phyloP scores from a whole-genome alignment of 768 basidiomycete species.

The Psilocybe sp. region DNA sequence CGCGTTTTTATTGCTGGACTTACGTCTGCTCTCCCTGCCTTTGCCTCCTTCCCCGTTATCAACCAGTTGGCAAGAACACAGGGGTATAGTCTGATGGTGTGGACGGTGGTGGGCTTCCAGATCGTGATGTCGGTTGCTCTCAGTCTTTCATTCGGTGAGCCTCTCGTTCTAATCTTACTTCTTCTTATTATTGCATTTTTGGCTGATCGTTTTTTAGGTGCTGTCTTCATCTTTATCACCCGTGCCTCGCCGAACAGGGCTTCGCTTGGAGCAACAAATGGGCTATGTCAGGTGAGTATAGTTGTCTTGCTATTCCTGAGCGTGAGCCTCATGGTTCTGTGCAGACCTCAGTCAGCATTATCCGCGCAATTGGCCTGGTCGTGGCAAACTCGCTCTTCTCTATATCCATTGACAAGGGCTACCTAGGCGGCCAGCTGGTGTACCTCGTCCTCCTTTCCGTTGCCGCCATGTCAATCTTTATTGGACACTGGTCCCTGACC shows the following conservation, averaged over 20 bases:
- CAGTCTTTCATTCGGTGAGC: constrained; percentile 58
- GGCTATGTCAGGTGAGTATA: constrained; percentile 47
- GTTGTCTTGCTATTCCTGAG: not conserved
- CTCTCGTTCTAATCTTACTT: not conserved
- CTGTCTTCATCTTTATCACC: constrained; percentile 69
- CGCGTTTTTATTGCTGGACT: constrained; percentile 54
- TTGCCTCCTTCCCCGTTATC: constrained; percentile 59
- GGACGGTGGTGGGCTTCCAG: constrained; percentile 50
- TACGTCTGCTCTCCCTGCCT: constrained; percentile 46
- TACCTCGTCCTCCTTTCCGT: constrained; percentile 40
- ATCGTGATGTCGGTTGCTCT: constrained; percentile 42
- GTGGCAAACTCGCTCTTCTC: constrained; percentile 65
- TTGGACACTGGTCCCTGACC: constrained; percentile 34
- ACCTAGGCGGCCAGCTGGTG: constrained; percentile 55
- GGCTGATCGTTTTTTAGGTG: constrained; percentile 42
- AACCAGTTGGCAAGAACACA: constrained; percentile 49
- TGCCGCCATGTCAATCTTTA: constrained; percentile 25
- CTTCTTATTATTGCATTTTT: not conserved
- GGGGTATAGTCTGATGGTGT: constrained; percentile 48
- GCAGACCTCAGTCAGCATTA: constrained; percentile 35
- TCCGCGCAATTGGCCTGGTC: constrained; percentile 53
- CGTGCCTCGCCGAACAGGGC: constrained; percentile 64
- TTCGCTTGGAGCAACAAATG: constrained; percentile 72
- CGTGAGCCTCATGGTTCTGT: constrained; percentile 3
- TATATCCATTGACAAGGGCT: constrained; percentile 51